These are phyloP conservation scores for Rhodotorula kratochvilovae DNA, from an alignment of 768 basidiomycete genomes.

Conservation along the genomic window DNA sequence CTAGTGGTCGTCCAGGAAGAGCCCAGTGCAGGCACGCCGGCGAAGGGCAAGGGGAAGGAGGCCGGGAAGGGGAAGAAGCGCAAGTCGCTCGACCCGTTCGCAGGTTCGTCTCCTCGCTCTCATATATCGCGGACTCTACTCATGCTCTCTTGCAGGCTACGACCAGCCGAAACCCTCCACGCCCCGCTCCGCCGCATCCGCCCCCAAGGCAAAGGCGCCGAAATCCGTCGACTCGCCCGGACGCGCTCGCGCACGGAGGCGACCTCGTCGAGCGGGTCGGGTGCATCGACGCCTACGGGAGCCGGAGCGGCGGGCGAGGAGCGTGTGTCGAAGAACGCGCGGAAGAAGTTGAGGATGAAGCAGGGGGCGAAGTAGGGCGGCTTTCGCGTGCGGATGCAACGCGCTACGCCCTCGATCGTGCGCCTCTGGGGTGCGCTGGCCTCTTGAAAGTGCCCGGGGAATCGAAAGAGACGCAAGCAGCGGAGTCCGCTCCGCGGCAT, in stretches of 20 bases:
- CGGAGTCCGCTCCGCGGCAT: no score
- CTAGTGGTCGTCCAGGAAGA: not conserved
- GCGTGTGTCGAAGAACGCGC: constrained; percentile 4
- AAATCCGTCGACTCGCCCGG: no score
- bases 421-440: no score
- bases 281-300: not conserved
- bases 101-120: constrained; percentile 52
- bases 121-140: no score
- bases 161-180: constrained; percentile 30
- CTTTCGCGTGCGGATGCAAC: no score
- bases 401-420: no score
- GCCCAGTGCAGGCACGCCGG: constrained; percentile 35
- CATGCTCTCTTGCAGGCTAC: constrained; percentile 11
- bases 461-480: no score
- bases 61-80: constrained; percentile 41
- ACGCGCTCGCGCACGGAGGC: not conserved
- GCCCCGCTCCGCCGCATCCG: not conserved
- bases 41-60: constrained; percentile 42
- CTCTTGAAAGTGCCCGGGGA: no score
- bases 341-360: constrained; percentile 29
- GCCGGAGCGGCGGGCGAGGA: not conserved
- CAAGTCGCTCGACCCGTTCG: constrained; percentile 60
- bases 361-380: not conserved
- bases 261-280: not conserved
- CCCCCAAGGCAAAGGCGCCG: not conserved